Percentiles rank a stretch among this genome's conserved stretches.
Conservation (phyloP, 2,329 filamentous ascomycete species). For the Penicillium sp. region DNA sequence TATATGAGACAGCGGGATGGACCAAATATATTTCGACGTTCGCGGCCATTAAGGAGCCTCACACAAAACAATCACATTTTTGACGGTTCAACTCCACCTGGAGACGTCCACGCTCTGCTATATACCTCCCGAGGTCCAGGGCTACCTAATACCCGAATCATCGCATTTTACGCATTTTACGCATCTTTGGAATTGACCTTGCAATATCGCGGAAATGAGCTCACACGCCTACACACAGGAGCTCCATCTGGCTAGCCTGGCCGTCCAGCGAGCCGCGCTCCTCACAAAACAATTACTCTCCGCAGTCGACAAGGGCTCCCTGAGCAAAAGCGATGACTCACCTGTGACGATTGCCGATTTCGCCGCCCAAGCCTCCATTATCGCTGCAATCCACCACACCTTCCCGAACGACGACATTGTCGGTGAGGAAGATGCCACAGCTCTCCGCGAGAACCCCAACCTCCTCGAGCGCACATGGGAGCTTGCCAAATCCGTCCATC, state of each 20-base stretch:
- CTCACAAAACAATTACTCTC: slow-evolving; percentile 58
- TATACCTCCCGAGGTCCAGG: no score
- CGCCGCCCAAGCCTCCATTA: slow-evolving; percentile 63
- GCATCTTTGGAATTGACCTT: not conserved
- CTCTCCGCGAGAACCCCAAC: slow-evolving; percentile 50
- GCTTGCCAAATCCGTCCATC: slow-evolving; percentile 46
- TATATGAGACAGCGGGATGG: not conserved
- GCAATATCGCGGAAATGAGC: slow-evolving; percentile 23
- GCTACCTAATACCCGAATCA: not conserved
- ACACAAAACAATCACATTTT: not conserved
- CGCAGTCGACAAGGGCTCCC: slow-evolving; percentile 50
- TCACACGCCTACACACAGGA: slow-evolving; percentile 35
- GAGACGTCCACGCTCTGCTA: not conserved
- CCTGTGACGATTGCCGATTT: slow-evolving; percentile 67
- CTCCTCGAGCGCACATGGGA: slow-evolving; percentile 58
- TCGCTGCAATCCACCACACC: slow-evolving; percentile 53
- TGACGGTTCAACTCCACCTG: not conserved
- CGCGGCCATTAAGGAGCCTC: not conserved
- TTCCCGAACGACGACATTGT: slow-evolving; percentile 61
- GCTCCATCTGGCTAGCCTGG: slow-evolving; percentile 39
- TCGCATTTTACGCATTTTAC: not conserved
- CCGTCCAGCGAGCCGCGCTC: slow-evolving; percentile 57
- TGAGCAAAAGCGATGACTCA: slow-evolving; percentile 59
- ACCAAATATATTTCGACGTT: not conserved
- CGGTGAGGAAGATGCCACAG: slow-evolving; percentile 60